Conservation (phyloP, 257 asterid genomes). For the Lantana camara region DNA sequence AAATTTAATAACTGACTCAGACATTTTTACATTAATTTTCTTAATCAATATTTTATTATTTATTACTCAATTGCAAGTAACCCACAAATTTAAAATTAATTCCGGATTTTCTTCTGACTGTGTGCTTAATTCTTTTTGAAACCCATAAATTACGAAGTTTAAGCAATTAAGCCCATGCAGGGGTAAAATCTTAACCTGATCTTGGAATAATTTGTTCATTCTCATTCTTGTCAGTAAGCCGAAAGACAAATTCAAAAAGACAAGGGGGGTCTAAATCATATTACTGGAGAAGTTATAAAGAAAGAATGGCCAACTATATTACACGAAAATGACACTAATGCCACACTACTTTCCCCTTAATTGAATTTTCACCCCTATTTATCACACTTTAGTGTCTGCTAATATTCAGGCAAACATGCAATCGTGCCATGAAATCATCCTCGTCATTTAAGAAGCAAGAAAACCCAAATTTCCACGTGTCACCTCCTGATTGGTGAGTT, state of each 20-base stretch:
- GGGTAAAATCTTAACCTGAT: no score
- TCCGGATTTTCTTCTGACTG: no score
- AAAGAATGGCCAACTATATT: constrained; percentile 6
- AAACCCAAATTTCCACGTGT: constrained; percentile 28
- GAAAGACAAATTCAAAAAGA: not conserved
- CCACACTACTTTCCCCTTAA: constrained; percentile 16
- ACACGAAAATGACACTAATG: constrained; percentile 7
- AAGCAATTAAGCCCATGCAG: no score
- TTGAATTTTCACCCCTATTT: not conserved
- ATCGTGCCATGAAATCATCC: constrained; percentile 38
- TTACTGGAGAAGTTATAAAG: not conserved
- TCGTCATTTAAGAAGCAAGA: constrained; percentile 31
- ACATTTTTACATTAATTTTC: no score
- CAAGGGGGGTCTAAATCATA: not conserved
- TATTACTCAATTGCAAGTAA: no score
- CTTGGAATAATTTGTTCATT: no score
- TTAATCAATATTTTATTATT: no score
- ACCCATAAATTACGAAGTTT: no score
- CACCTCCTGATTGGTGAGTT: constrained; percentile 12
- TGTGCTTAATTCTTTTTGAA: no score
- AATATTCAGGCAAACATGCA: constrained; percentile 29
- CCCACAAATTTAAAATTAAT: no score
- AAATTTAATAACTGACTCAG: no score
- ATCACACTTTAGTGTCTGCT: constrained; percentile 41
- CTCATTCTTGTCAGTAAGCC: constrained; percentile 13